Evolutionary conservation across 2,329 filamentous ascomycete genomes (phyloP).

Genomic region (Tolypocladium nubicola): DNA sequence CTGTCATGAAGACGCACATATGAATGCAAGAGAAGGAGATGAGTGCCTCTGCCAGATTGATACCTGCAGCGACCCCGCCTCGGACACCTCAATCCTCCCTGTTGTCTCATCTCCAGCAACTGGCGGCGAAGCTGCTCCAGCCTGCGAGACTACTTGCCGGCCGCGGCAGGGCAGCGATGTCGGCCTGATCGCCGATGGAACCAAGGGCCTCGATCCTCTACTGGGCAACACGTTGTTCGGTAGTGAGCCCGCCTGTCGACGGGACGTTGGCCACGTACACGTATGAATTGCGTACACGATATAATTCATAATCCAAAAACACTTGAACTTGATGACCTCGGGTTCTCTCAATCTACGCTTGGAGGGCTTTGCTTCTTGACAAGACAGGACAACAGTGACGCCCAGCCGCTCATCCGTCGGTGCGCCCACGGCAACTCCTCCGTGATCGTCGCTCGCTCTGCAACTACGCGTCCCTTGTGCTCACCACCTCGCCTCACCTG

Average conservation of each 20-base stretch:
- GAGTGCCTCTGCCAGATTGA: neutral
- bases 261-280: neutral
- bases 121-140: neutral
- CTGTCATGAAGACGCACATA: neutral
- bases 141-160: neutral
- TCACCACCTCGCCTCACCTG: slow-evolving; percentile 8
- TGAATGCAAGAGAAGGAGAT: neutral
- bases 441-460: neutral
- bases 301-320: neutral
- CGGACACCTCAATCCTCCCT: neutral
- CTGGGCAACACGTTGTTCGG: no score
- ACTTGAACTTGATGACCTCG: neutral
- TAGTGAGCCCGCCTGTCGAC: neutral
- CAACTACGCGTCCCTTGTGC: neutral
- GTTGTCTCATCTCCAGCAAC: neutral
- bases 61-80: neutral
- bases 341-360: neutral
- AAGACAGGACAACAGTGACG: neutral
- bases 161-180: neutral
- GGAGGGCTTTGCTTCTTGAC: neutral
- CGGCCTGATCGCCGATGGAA: neutral
- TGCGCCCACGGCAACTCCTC: neutral
- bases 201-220: neutral
- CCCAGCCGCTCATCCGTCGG: neutral
- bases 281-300: neutral